Base-by-base conservation (phyloP, 306 rosid genomes). In the Trifolium subterraneum region DNA sequence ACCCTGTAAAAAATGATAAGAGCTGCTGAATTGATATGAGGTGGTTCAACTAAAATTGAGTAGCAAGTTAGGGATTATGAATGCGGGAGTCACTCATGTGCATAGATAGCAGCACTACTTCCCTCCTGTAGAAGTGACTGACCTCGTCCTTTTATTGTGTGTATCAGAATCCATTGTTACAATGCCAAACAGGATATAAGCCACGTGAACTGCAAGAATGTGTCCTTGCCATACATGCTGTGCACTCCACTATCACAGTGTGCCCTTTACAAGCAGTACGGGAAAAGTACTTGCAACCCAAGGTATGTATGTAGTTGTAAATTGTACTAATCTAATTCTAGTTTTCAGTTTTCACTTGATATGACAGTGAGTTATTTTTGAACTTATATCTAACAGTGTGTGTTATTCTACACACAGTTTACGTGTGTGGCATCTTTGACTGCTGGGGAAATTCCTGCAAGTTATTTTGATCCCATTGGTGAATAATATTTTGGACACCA, bases 201-300 rank as follows among this genome's bases (percentile, higher is more conserved):
- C 80, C 87, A 31, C 64, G 68, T 11, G 82, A 83, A 51, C 36
- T 86, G 31, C 72, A 71, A 70, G 85, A 77, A 9, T 86, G 89
- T 55, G 62, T 86, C 71, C 81, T 71, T 39, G 84, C 76, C 23
- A 72, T 86, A 45, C 89, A 78, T 45, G 85, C 52, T 72, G 29
- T 80, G 81, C 87, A 86, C 73, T 70, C 75, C 25, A 71, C 31
- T 42, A 71, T 63, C 77, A 73, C 74, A 31, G 56, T 50, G 68
- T 61, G 82, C 64, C 42, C 76, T 19, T 68, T 83, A 15, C 78
- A 33, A 65, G 87, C 82, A n/a, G 23, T 72, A 7, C 70, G 84
- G 76, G 67, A 61, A 18, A 86, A 86, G 74, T 86, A 86, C 79
- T 61, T 3, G 70, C 63, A 71, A 63, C 52, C 19, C 47, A 78